These are phyloP conservation scores for Trametes cinnabarina DNA, from an alignment of 768 basidiomycete genomes.

Conservation along the genomic window DNA sequence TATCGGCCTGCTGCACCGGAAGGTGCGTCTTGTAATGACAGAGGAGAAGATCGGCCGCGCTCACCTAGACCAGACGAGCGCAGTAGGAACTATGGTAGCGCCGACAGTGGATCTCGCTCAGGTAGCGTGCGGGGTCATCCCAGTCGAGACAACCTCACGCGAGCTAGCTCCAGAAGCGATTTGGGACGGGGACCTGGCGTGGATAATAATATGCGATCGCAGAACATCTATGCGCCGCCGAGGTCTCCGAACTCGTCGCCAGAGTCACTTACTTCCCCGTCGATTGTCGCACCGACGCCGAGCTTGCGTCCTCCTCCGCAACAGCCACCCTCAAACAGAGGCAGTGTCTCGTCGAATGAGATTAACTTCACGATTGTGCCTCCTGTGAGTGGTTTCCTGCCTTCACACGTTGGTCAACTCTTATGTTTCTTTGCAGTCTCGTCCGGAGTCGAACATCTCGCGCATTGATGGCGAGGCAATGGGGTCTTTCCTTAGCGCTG, in stretches of 20 bases:
- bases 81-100: not conserved
- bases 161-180: constrained; percentile 3
- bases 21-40: not conserved
- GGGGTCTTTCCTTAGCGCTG: constrained; percentile 37
- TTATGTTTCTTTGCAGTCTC: constrained; percentile 28
- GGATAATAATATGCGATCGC: not conserved
- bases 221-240: constrained; percentile 19
- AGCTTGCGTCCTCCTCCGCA: constrained; percentile 7
- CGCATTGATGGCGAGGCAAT: constrained; percentile 23
- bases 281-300: constrained; percentile 2
- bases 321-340: not conserved
- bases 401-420: not conserved
- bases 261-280: constrained; percentile 2
- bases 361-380: constrained; percentile 16
- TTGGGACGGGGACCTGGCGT: not conserved
- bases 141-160: constrained; percentile 2
- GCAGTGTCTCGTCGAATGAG: constrained; percentile 17
- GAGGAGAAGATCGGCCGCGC: constrained; percentile 1
- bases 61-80: constrained; percentile 4
- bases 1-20: not conserved
- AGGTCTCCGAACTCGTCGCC: constrained; percentile 19
- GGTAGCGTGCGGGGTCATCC: constrained; percentile 6
- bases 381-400: constrained; percentile 10
- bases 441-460: constrained; percentile 39
- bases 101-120: not conserved